Evolutionary conservation across 2,329 filamentous ascomycete species (phyloP), one percentile per base, ranked within the genome.

Genomic region (Sphaerulina musiva): DNA sequence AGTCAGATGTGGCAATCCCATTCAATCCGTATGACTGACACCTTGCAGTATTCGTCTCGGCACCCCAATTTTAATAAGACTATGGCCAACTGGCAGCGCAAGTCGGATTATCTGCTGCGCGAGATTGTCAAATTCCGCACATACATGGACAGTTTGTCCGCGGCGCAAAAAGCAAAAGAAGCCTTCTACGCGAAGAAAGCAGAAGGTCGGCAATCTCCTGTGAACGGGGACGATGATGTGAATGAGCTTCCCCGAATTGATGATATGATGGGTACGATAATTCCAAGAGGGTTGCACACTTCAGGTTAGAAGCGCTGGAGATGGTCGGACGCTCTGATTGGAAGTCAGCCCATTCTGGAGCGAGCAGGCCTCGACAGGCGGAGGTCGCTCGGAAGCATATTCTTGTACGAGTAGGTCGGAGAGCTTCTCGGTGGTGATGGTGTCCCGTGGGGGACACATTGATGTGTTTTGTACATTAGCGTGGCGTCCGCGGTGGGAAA

Each of bases 111-210:
- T 68, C 75, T 98, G 40, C 78, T 97, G 10, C 80, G 88, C 36
- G 93, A 98, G 74, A 96, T 95, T 69, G 90, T 97, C 71, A 97
- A 97, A 72, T 97, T 95, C 74, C 80, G 86, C 56, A 97, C 91
- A 0, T 98, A 97, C 67, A 91, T 96, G 62, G 93, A 97, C 69
- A 85, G 83, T 34, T 74, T 98, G 48, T 78, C 83, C 54, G 80
- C 82, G 38, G 91, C 91, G 0, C 82, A 87, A 62, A 73, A 69
- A 32, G 78, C 83, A 51, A 90, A 87, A 68, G 78, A 81, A 44
- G 85, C 84, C 67, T 84, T 96, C 41, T 67, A 69, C 49, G 62
- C 63, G 12, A 61, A 53, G 44, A 64, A 62, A 46, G 55, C 53
- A 11, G 60, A 59, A 10, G 55, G 53, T 6, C 56, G 56, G 12